Percentiles rank a stretch among this genome's conserved stretches.
phyloP scores from a whole-genome alignment of 1,284 basidiomycete genomes.

The Laetiporus sulphureus region DNA sequence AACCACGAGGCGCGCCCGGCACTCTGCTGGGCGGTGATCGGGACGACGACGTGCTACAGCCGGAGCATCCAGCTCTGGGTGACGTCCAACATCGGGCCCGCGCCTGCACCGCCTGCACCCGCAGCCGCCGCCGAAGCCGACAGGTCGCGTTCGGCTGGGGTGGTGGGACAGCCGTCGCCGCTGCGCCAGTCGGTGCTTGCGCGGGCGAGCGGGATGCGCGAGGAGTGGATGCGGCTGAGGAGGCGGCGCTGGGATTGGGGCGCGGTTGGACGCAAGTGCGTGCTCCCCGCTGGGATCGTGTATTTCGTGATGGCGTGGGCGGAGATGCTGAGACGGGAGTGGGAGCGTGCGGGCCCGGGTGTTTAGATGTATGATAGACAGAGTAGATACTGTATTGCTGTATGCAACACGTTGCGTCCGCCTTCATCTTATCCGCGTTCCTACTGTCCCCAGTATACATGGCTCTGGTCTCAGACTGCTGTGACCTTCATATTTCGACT shows the following conservation, averaged over 20 bases:
- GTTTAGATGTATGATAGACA: too few species aligned
- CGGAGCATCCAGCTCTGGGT: constrained; percentile 79
- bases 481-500: too few species aligned
- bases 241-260: constrained; percentile 66
- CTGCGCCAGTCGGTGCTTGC: constrained; percentile 3
- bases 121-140: too few species aligned
- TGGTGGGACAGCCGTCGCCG: background rate
- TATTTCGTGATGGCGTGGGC: constrained; percentile 81
- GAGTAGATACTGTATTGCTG: too few species aligned
- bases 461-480: too few species aligned
- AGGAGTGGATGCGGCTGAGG: constrained; percentile 38
- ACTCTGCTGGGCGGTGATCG: constrained; percentile 75
- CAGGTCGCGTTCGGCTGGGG: too few species aligned
- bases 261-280: constrained; percentile 58
- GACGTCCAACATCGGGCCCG: constrained; percentile 59
- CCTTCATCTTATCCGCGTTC: too few species aligned
- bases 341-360: constrained; percentile 6
- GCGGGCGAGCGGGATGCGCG: constrained; percentile 19
- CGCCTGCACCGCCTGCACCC: constrained; percentile 7
- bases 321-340: constrained; percentile 37
- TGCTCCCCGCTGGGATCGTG: constrained; percentile 60
- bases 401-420: too few species aligned
- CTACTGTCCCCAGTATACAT: too few species aligned
- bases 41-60: constrained; percentile 71
- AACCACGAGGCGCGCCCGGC: constrained; percentile 59